Evolutionary conservation across 768 basidiomycete species (phyloP).

Genomic region (Suillus bovinus): DNA sequence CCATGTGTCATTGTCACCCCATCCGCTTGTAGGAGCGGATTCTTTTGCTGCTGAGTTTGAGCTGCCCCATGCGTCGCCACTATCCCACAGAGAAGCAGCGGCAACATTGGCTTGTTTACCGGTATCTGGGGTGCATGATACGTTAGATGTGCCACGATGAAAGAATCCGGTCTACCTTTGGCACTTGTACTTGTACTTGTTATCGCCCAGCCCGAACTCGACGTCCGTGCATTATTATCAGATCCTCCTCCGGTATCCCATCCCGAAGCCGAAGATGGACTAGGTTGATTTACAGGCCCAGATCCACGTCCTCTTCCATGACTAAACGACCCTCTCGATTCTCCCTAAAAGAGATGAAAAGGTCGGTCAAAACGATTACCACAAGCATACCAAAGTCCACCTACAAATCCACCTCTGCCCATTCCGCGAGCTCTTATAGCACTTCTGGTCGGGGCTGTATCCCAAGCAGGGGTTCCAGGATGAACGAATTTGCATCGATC

Average conservation of each 20-base stretch:
- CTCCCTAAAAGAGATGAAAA: conserved; percentile 8
- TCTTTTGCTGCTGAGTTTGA: conserved; percentile 15
- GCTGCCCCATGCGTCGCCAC: conserved; percentile 6
- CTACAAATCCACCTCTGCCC: conserved; percentile 21
- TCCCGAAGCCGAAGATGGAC: not conserved
- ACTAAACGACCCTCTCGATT: conserved; percentile 12
- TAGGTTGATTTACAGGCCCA: not conserved
- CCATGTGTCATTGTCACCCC: not conserved
- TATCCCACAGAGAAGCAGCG: not conserved
- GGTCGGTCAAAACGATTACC: not conserved
- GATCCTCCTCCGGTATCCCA: conserved; percentile 10
- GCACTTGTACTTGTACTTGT: not conserved
- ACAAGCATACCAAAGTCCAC: not conserved
- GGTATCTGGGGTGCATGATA: not conserved
- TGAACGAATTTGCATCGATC: conserved; percentile 33
- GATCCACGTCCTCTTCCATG: conserved; percentile 11
- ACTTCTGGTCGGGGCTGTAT: conserved; percentile 14
- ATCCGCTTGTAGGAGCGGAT: not conserved
- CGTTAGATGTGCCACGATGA: not conserved
- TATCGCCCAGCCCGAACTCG: not conserved
- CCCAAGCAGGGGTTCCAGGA: conserved; percentile 28
- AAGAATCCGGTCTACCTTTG: not conserved
- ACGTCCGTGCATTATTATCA: not conserved
- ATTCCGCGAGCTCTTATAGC: conserved; percentile 12
- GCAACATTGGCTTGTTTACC: no score